Base-by-base conservation (phyloP, 2,329 filamentous ascomycete species). In the Colletotrichum cuscutae region DNA sequence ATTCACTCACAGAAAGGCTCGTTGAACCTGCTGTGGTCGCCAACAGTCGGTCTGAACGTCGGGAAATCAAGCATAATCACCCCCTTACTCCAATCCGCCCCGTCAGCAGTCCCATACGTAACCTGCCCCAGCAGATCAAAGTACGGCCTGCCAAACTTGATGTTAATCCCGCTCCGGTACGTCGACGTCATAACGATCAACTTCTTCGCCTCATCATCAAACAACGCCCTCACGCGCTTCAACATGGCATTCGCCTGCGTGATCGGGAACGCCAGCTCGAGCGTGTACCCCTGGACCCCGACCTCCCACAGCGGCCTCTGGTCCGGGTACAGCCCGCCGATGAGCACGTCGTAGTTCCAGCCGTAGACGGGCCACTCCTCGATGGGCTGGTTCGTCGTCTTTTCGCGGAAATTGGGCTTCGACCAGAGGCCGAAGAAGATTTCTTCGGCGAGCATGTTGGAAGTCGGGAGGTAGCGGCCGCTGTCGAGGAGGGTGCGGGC, bases 41-140 rank as follows among this genome's bases (percentile, higher is more conserved):
- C 86, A 9, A 82, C 76, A 2, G 77, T 82, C 0, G 87, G 86
- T 63, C 84, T 81, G 76, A 84, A 88, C 24, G 79, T 83, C 2
- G 86, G 86, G 75, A 88, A 89, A 75, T 89, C 86, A 74, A 89
- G 86, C 86, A 88, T 89, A 76, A 89, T 87, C 24, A 84, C 82
- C 2, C 86, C 87, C 76, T 86, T 83, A 63, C 77, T 80, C 85
- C 85, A 88, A 76, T 88, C 86, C 57, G 81, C 84, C 4, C 84
- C 84, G 68, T 87, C 86, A 1, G 81, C 81, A 8, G 86, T 88
- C 75, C 83, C 82, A 65, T 83, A 84, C 11, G 85, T 87, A 19
- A 84, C 84, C 78, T 88, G 86, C 15, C 86, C 86, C 8, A 88
- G 77, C 28, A 88, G 80, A 71, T 88, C 86, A 65, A 81, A 85